phyloP scores from a whole-genome alignment of 106 monocot genomes.

The Amphibolis antarctica region DNA sequence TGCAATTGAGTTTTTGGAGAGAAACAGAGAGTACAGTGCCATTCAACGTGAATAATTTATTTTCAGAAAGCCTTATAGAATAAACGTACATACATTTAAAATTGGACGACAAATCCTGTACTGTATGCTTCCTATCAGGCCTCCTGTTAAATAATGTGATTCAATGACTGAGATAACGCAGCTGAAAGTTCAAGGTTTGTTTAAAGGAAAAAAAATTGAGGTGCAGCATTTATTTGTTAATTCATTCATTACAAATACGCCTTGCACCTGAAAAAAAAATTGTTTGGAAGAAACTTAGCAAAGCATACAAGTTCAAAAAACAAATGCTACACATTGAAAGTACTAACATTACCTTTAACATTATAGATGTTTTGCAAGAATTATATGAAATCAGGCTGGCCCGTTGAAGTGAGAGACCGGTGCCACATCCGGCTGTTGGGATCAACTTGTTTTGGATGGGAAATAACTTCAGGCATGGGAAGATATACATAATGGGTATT shows the following conservation, averaged over 20 bases:
- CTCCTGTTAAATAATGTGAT: not conserved
- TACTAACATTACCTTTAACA: not conserved
- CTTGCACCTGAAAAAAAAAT: not conserved
- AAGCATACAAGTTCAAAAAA: not conserved
- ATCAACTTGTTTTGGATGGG: slow-evolving; percentile 38
- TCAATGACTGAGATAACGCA: not conserved
- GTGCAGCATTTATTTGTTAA: not conserved
- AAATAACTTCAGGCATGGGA: slow-evolving; percentile 68
- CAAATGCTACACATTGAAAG: not conserved
- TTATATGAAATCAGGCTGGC: slow-evolving; percentile 57
- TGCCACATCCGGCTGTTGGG: slow-evolving; percentile 92
- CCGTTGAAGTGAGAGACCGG: slow-evolving; percentile 73
- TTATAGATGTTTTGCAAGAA: not conserved
- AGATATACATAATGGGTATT: slow-evolving; percentile 73
- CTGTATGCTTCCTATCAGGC: too few relatives aligned
- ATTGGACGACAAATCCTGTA: too few relatives aligned
- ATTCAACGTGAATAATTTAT: too few relatives aligned
- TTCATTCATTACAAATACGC: not conserved
- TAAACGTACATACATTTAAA: too few relatives aligned
- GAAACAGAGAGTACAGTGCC: too few relatives aligned
- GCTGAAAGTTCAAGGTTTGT: not conserved
- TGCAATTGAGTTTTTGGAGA: too few relatives aligned
- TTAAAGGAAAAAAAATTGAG: not conserved
- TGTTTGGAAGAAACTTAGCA: not conserved
- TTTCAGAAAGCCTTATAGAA: too few relatives aligned